These are phyloP conservation scores for Verticillium zaregamsianum DNA, from an alignment of 2,329 filamentous ascomycete genomes.

Conservation along the genomic window DNA sequence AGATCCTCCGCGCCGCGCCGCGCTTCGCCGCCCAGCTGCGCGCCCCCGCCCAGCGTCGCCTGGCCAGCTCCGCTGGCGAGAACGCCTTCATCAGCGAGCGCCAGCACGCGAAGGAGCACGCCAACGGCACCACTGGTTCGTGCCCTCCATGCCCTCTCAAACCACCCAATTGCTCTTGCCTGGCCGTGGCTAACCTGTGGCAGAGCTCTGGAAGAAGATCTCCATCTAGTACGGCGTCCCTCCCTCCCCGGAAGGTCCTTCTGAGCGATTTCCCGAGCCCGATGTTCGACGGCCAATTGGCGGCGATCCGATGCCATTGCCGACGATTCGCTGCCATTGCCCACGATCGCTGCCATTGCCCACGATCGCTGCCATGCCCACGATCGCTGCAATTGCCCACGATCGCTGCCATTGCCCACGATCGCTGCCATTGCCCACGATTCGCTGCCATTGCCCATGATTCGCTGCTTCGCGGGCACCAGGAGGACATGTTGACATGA, in stretches of 20 bases:
- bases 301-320: not conserved
- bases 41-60: slow-evolving; percentile 62
- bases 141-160: not conserved
- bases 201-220: slow-evolving; percentile 94
- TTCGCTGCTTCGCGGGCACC: not conserved
- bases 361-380: too few species aligned
- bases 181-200: slow-evolving; percentile 4
- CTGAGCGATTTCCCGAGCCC: not conserved
- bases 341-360: too few species aligned
- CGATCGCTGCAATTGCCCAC: too few species aligned
- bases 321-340: not conserved
- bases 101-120: slow-evolving; percentile 85
- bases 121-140: slow-evolving; percentile 76
- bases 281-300: not conserved
- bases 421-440: too few species aligned
- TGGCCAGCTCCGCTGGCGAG: slow-evolving; percentile 70
- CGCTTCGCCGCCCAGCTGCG: slow-evolving; percentile 59
- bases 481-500: not conserved
- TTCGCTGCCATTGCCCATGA: not conserved
- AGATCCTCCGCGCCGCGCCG: slow-evolving; percentile 57
- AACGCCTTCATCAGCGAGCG: slow-evolving; percentile 95
- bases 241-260: not conserved
- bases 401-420: too few species aligned
- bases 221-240: slow-evolving; percentile 77
- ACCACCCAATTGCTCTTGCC: slow-evolving; percentile 2